Evolutionary conservation across 2,329 filamentous ascomycete genomes (phyloP).

Genomic region (Myriosclerotinia curreyana): DNA sequence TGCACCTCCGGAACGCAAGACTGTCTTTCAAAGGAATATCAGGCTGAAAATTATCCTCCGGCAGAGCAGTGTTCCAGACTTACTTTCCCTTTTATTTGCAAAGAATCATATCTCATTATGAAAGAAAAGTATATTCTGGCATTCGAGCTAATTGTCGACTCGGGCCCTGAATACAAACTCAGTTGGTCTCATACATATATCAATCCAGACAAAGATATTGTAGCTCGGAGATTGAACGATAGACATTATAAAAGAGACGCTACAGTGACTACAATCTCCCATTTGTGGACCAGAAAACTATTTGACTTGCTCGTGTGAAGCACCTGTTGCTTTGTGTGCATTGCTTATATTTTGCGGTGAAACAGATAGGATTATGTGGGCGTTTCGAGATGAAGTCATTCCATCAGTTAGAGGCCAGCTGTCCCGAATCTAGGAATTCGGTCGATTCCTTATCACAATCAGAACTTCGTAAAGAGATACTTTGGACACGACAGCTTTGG

Average conservation of each 20-base stretch:
- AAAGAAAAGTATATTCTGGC: too few species aligned
- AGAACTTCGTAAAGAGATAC: too few species aligned
- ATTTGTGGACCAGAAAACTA: not conserved
- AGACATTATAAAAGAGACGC: too few species aligned
- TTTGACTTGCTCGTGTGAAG: not conserved
- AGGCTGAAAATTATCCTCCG: not conserved
- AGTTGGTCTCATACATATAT: not conserved
- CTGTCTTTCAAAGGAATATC: not conserved
- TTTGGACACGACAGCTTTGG: not conserved
- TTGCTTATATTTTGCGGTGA: too few species aligned
- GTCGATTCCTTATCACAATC: not conserved
- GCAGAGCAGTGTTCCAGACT: not conserved
- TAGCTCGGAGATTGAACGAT: too few species aligned
- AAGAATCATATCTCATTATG: not conserved
- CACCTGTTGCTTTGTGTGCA: not conserved
- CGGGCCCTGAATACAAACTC: too few species aligned
- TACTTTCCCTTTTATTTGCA: not conserved
- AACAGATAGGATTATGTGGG: rapidly evolving
- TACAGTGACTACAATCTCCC: too few species aligned
- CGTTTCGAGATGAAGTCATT: not conserved
- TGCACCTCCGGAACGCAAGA: not conserved
- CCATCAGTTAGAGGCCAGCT: not conserved
- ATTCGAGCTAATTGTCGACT: not conserved
- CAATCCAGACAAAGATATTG: not conserved
- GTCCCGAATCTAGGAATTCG: not conserved